These are phyloP conservation scores for Fusarium newnesense DNA, from an alignment of 2,329 filamentous ascomycete genomes.

Conservation along the genomic window DNA sequence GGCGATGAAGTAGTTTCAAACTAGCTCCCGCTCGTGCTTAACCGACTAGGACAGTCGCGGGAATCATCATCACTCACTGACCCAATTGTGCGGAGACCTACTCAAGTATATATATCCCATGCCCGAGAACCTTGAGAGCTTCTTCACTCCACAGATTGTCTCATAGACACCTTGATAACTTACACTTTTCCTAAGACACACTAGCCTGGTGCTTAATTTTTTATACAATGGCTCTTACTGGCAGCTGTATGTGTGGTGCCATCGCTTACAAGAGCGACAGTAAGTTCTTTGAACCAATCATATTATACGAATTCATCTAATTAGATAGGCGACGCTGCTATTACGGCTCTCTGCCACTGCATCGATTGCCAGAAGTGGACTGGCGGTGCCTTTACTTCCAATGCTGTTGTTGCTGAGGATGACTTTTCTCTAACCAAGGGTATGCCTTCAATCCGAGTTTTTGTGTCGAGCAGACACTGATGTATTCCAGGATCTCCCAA, in stretches of 20 bases:
- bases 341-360: conserved; percentile 63
- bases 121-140: conserved; percentile 39
- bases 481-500: conserved; percentile 54
- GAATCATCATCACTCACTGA: not conserved
- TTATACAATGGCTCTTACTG: conserved; percentile 39
- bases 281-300: conserved; percentile 28
- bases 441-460: conserved; percentile 2
- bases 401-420: conserved; percentile 59
- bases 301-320: not conserved
- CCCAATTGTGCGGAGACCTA: not conserved
- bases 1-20: conserved; percentile 11
- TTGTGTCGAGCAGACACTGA: not conserved
- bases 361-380: conserved; percentile 66
- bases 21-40: conserved; percentile 12
- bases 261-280: conserved; percentile 49
- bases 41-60: not conserved
- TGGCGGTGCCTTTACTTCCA: conserved; percentile 65
- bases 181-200: conserved; percentile 12
- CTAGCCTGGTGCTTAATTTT: conserved; percentile 9
- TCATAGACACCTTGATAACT: conserved; percentile 28
- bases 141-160: conserved; percentile 22
- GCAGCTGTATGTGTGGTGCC: conserved; percentile 52
- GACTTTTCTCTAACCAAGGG: conserved; percentile 62
- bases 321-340: conserved; percentile 51
- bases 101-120: conserved; percentile 33